Evolutionary conservation across 768 basidiomycete genomes (phyloP), one percentile per base, ranked within the genome.

Genomic region (Hydnum rufescens): DNA sequence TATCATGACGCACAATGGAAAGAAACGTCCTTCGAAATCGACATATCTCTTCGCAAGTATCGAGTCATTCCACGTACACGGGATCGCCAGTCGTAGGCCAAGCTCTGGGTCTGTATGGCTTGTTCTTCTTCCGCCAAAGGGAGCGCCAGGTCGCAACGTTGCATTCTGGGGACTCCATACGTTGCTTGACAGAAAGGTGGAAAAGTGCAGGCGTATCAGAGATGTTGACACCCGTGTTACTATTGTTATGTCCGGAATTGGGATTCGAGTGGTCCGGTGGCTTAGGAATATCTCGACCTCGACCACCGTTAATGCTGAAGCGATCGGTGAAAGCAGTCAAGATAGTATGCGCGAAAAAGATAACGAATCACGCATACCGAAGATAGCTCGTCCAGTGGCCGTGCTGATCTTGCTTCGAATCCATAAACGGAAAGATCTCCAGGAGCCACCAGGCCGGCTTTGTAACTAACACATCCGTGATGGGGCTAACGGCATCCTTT

Each of bases 381-480:
- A 52, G 31, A 23, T 28, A 29, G 23, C 43, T 43, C 13, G 43
- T 3, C 55, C 55, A 56, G n/a, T 42, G 32, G 4, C 53, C 55
- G 13, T 50, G 36, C n/a, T n/a, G 23, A 26, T 56, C 42, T 39
- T 55, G 54, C 23, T 42, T 55, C 4, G 22, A 6, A 13, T 44
- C 26, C 19, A 28, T 18, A 30, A 56, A 56, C 18, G 55, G 55
- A n/a, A 56, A 25, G 31, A 56, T 22, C 47, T 56, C 55, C n/a
- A 56, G 19, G 16, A 54, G 3, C 55, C 55, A 56, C 55, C 55
- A 56, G 13, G 31, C 5, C n/a, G 55, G 55, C 6, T 51, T 51
- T 3, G 22, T 26, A 28, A 51, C 51, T 13, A 56, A 44, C 43
- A 26, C 42, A 39, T 54, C 55, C 43, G 54, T 36, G 30, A 54